Base-by-base conservation (phyloP, 345 rosid species). In the Boechera divaricarpa region DNA sequence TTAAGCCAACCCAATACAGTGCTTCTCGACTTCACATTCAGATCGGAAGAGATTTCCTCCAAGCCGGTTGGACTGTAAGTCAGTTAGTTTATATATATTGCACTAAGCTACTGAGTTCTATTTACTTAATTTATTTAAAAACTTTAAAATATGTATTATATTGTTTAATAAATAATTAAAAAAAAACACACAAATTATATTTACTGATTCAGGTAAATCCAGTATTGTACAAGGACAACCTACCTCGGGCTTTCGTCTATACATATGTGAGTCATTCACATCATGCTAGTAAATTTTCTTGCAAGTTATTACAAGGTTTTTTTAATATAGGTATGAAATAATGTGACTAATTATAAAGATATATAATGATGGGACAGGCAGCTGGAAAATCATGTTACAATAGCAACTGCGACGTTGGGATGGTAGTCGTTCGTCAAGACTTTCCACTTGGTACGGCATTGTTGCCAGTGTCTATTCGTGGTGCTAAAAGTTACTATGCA, bases 1-100 rank as follows among this genome's bases (percentile, higher is more conserved):
- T 75, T 57, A 16, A n/a, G 59, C 66, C 49, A 24, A 10, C 6
- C 9, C 73, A 75, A 57, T 75, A 9, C 67, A 75, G 73, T 75
- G 0, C 29, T 33, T n/a, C 66, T 48, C 57, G 73, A 31, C n/a
- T 75, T 56, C 67, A 75, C 51, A 33, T 75, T 16, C 78, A 75
- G 66, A 15, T 75, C 0, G 78, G 78, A 56, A 11, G 35, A 10
- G 77, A 73, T 32, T 63, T 18, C 64, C 42, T 73, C 8, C 63
- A 63, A 63, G 0, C 32, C 7, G 78, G 78, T 44, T 0, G 18
- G 0, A 44, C 11, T 5, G 78, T 74, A 74, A 54, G 65, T 72
- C 24, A 21, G 24, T 21, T 21, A 21, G 24, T 21, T 21, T 21
- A 21, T 21, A 21, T 21, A 21, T 21, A 21, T 21, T 21, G 24